Percentiles rank a stretch among this genome's conserved stretches.
Conservation (phyloP, 1,139 yeast genomes). For the Wickerhamiella infanticola region DNA sequence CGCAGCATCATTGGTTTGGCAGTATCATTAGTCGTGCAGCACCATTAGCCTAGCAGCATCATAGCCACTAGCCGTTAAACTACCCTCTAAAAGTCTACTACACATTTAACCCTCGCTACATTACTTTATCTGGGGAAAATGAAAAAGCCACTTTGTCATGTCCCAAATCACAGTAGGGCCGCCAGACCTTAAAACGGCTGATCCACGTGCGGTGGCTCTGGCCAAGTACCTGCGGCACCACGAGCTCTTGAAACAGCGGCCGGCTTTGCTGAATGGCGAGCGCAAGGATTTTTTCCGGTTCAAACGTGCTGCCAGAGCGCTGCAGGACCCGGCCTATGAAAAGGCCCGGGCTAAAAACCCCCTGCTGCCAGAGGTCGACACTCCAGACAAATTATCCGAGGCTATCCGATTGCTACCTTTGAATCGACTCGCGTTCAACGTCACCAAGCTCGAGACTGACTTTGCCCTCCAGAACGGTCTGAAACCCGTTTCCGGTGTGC, state of each 20-base stretch:
- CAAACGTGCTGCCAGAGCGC: constrained; percentile 69
- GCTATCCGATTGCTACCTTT: constrained; percentile 55
- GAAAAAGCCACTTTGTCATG: neutral
- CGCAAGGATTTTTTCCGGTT: constrained; percentile 66
- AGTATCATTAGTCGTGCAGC: too few relatives aligned
- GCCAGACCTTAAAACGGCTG: constrained; percentile 22
- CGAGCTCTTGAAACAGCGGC: constrained; percentile 54
- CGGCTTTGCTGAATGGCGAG: constrained; percentile 57
- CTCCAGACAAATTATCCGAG: constrained; percentile 42
- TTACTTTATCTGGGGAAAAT: too few relatives aligned
- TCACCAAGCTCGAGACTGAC: constrained; percentile 40
- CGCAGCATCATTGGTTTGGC: too few relatives aligned
- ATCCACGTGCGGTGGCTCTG: constrained; percentile 39
- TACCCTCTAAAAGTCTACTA: too few relatives aligned
- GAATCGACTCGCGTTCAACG: constrained; percentile 59
- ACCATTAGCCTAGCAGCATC: too few relatives aligned
- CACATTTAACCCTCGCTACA: too few relatives aligned
- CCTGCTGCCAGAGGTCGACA: constrained; percentile 41
- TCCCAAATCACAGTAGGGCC: constrained; percentile 17
- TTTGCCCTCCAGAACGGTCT: constrained; percentile 49
- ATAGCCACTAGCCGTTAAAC: too few relatives aligned
- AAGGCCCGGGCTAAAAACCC: constrained; percentile 36
- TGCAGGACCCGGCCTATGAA: constrained; percentile 58
- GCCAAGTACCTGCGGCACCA: constrained; percentile 61
- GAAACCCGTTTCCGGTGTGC: constrained; percentile 60